These are phyloP conservation scores for Mycena sp. DNA, from an alignment of 1,284 basidiomycete species.

Conservation along the genomic window DNA sequence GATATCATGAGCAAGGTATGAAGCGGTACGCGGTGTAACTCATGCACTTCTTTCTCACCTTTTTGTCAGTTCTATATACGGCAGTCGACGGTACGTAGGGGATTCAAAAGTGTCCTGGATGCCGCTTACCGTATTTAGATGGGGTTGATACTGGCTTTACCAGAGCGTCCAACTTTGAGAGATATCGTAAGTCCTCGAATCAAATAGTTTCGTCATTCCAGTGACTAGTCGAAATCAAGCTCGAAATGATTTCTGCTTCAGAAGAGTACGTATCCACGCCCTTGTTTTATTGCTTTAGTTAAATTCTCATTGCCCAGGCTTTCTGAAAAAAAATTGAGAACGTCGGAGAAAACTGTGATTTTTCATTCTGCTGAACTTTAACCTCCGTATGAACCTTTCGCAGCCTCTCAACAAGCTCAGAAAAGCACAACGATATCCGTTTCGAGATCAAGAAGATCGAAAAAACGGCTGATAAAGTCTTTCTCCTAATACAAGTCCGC, in stretches of 20 bases:
- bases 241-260: conserved; percentile 69
- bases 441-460: conserved; percentile 75
- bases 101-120: neutral
- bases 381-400: neutral
- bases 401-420: conserved; percentile 70
- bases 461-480: conserved; percentile 74
- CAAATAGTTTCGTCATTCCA: neutral
- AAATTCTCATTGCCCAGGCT: conserved; percentile 55
- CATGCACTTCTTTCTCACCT: conserved; percentile 7
- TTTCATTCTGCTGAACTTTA: neutral
- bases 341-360: conserved; percentile 73
- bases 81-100: conserved; percentile 64
- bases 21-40: conserved; percentile 8
- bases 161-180: conserved; percentile 60
- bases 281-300: neutral
- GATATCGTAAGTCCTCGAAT: conserved; percentile 68
- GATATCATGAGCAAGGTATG: conserved; percentile 87
- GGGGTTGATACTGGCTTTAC: conserved; percentile 68
- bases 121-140: conserved; percentile 66
- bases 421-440: conserved; percentile 75
- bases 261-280: conserved; percentile 72
- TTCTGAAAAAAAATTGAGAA: conserved; percentile 71
- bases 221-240: conserved; percentile 47
- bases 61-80: conserved; percentile 72
- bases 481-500: conserved; percentile 75